Conservation (phyloP, 2,329 filamentous ascomycete genomes). For the Arthroderma uncinatum region DNA sequence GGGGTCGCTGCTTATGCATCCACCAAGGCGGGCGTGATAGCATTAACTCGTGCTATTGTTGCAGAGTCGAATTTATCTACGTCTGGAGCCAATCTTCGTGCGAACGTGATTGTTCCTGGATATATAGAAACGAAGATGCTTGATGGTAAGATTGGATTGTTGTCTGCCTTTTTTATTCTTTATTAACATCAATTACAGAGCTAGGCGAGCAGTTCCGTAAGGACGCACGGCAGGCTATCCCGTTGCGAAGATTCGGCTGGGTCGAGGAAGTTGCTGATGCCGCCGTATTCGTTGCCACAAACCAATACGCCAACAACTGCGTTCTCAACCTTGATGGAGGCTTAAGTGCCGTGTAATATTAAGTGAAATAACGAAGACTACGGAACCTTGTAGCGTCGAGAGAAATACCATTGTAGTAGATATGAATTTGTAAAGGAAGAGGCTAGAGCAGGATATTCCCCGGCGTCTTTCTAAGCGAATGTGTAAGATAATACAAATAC, state of each 20-base stretch:
- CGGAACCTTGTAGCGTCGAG: not conserved
- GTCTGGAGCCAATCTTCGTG: constrained; percentile 56
- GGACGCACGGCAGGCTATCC: constrained; percentile 43
- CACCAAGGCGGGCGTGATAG: constrained; percentile 68
- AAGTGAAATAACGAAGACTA: not conserved
- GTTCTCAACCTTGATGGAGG: constrained; percentile 78
- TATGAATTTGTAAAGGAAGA: not conserved
- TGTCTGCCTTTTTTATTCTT: not conserved
- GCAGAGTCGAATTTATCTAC: constrained; percentile 42
- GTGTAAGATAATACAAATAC: not conserved
- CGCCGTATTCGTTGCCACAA: constrained; percentile 63
- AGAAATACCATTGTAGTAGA: not conserved
- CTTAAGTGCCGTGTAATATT: constrained; percentile 51
- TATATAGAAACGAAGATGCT: constrained; percentile 79
- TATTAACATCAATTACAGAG: constrained; percentile 23
- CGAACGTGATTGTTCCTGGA: constrained; percentile 71
- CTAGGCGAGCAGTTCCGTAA: constrained; percentile 29
- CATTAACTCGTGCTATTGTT: constrained; percentile 36
- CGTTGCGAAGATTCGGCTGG: constrained; percentile 54
- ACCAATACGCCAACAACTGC: constrained; percentile 78
- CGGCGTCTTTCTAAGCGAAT: not conserved
- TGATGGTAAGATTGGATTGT: constrained; percentile 41
- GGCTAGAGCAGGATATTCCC: not conserved
- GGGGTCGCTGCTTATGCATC: constrained; percentile 67
- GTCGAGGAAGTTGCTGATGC: constrained; percentile 70